phyloP scores from a whole-genome alignment of 139 green algal genomes.

The Dunaliella primolecta region DNA sequence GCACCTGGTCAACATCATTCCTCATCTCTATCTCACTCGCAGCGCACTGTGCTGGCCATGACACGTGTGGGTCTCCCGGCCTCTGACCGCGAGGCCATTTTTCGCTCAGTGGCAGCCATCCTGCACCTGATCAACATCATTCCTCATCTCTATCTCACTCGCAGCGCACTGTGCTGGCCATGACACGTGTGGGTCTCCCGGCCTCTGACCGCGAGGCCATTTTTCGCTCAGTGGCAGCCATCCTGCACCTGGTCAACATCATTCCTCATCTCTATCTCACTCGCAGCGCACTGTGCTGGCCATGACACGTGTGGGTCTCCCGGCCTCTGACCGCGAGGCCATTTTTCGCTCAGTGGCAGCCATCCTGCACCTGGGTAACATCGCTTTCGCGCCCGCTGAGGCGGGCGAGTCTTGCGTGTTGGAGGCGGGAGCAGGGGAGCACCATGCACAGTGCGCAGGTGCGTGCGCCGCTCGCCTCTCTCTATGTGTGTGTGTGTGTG shows the following conservation, averaged over 20 bases:
- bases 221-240: conserved; percentile 82
- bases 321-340: conserved; percentile 54
- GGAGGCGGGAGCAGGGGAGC: background rate
- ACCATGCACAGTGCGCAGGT: background rate
- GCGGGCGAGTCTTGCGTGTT: background rate
- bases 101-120: conserved; percentile 83
- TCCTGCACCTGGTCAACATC: conserved; percentile 97
- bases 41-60: conserved; percentile 86
- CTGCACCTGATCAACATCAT: conserved; percentile 95
- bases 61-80: conserved; percentile 82
- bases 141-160: no score
- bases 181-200: conserved; percentile 92
- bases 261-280: no score
- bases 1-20: conserved; percentile 91
- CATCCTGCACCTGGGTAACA: conserved; percentile 95
- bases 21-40: background rate
- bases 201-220: conserved; percentile 71
- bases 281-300: conserved; percentile 79
- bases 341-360: conserved; percentile 85
- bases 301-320: conserved; percentile 95
- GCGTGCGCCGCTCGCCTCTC: no score
- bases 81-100: conserved; percentile 76
- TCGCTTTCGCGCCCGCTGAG: conserved; percentile 57
- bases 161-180: conserved; percentile 83
- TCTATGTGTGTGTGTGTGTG: no score